phyloP scores from a whole-genome alignment of 257 asterid species.

The Asclepias syriaca region DNA sequence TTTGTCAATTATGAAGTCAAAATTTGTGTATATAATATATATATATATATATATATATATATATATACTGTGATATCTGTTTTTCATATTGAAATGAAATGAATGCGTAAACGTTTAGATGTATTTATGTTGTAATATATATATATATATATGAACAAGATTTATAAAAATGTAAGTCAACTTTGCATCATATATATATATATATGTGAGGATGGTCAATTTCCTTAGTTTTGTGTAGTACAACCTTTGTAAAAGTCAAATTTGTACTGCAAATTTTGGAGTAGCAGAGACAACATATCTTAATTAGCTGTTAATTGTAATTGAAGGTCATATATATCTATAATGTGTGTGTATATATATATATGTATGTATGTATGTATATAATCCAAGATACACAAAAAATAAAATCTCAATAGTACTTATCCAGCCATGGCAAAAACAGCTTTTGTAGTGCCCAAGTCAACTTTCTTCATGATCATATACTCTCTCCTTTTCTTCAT shows the following conservation, averaged over 20 bases:
- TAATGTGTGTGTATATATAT: too few species aligned
- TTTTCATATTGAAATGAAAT: too few species aligned
- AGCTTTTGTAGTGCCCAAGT: conserved; percentile 24
- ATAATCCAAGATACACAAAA: too few species aligned
- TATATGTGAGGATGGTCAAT: neutral
- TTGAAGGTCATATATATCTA: neutral
- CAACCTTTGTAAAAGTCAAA: conserved; percentile 32
- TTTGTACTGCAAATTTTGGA: conserved; percentile 28
- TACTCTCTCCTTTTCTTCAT: conserved; percentile 24
- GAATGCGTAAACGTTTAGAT: too few species aligned
- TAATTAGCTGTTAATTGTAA: neutral
- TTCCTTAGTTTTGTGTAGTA: conserved; percentile 20
- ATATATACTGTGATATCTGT: too few species aligned
- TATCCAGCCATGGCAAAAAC: conserved; percentile 16
- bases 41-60: too few species aligned
- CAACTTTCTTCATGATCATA: conserved; percentile 38
- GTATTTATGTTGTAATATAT: too few species aligned
- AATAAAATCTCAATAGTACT: neutral
- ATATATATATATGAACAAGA: too few species aligned
- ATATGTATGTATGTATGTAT: too few species aligned
- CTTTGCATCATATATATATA: too few species aligned
- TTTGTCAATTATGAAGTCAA: too few species aligned
- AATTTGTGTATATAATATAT: too few species aligned
- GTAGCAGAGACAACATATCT: neutral
- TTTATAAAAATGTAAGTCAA: neutral